These are phyloP conservation scores for Pugionium cornutum DNA, from an alignment of 345 rosid genomes.

Conservation along the genomic window DNA sequence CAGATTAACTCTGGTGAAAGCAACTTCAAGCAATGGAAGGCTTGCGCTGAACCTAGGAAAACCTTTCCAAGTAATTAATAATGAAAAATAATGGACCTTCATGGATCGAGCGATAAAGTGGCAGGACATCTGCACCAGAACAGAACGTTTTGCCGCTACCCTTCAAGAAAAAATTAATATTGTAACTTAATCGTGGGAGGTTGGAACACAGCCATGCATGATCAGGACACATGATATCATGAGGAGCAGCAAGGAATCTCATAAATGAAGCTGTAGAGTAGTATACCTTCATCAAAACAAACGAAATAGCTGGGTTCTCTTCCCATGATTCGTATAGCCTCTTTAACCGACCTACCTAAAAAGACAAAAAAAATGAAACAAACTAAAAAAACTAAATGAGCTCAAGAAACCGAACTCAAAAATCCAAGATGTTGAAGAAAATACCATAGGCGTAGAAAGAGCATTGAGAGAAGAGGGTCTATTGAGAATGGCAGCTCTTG, in stretches of 20 bases:
- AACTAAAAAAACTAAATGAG: background rate
- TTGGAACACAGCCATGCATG: background rate
- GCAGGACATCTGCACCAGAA: conserved; percentile 75
- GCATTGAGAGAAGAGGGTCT: conserved; percentile 78
- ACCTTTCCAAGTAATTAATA: conserved; percentile 11
- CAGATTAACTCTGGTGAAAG: conserved; percentile 16
- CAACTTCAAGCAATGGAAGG: conserved; percentile 10
- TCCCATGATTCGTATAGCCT: conserved; percentile 93
- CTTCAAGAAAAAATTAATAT: conserved; percentile 52
- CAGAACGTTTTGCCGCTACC: conserved; percentile 85
- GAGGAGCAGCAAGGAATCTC: conserved; percentile 1
- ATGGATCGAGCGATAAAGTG: conserved; percentile 55
- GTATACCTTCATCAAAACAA: conserved; percentile 81
- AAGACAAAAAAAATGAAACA: conserved; percentile 7
- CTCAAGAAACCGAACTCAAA: background rate
- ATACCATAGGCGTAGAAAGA: conserved; percentile 69
- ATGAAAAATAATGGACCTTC: conserved; percentile 50
- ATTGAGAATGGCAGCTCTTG: conserved; percentile 88
- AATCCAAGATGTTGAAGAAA: background rate
- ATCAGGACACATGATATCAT: background rate
- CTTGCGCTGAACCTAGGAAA: conserved; percentile 9
- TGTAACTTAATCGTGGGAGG: conserved; percentile 39
- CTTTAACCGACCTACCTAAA: conserved; percentile 66
- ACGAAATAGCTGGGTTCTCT: conserved; percentile 83
- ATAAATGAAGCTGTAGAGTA: conserved; percentile 15